These are phyloP conservation scores for Craterostigma plantagineum DNA, from an alignment of 257 asterid genomes.

Conservation along the genomic window DNA sequence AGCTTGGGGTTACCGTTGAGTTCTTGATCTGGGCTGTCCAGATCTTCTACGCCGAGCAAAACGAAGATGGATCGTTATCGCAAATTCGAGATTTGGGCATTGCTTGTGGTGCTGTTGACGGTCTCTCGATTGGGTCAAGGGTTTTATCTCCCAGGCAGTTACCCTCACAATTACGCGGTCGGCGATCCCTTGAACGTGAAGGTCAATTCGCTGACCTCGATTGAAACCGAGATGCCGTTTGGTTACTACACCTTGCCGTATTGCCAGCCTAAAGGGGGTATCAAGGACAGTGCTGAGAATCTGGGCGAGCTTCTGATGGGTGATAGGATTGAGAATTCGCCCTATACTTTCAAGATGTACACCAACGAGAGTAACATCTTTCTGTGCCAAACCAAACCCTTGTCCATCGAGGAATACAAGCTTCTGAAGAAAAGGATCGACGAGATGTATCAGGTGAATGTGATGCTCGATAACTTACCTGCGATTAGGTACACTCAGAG, in stretches of 20 bases:
- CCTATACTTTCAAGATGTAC: background rate
- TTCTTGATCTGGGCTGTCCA: background rate
- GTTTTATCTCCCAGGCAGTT: constrained; percentile 2
- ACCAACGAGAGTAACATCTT: background rate
- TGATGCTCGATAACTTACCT: constrained; percentile 1
- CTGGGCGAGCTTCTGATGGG: constrained; percentile 3
- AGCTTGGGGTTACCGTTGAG: too few relatives aligned
- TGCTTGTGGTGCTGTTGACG: background rate
- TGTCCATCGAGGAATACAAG: background rate
- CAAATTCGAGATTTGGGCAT: background rate
- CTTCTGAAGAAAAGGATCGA: constrained; percentile 1
- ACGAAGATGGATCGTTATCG: background rate
- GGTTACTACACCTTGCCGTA: background rate
- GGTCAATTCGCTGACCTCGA: background rate
- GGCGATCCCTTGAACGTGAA: constrained; percentile 1
- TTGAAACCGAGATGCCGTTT: background rate
- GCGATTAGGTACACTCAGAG: constrained; percentile 1
- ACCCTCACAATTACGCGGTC: constrained; percentile 1
- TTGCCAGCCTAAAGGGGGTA: constrained; percentile 1
- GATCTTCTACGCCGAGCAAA: background rate
- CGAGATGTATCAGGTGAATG: constrained; percentile 4
- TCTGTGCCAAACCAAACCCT: constrained; percentile 1
- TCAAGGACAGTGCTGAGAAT: constrained; percentile 2
- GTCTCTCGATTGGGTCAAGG: background rate
- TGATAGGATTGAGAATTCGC: constrained; percentile 4